phyloP scores from a whole-genome alignment of 2,329 filamentous ascomycete genomes.

The Laburnicola sp. region DNA sequence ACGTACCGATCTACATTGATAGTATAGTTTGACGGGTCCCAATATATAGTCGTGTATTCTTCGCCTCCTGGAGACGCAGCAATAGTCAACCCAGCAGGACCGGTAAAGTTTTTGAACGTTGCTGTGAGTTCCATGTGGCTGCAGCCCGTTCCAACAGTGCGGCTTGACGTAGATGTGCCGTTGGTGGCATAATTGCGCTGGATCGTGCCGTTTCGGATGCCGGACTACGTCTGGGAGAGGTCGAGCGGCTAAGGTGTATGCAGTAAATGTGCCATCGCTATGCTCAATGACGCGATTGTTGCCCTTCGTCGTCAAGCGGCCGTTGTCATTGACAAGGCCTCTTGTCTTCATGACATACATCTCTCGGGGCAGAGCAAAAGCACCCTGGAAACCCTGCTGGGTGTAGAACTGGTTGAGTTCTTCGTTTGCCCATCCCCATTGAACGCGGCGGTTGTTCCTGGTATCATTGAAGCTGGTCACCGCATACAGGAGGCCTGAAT shows the following conservation, averaged over 20 bases:
- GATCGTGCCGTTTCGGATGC: conserved; percentile 39
- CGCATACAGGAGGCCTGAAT: conserved; percentile 52
- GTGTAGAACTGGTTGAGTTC: conserved; percentile 48
- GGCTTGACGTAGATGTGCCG: conserved; percentile 23
- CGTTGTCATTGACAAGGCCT: conserved; percentile 43
- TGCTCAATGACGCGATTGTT: conserved; percentile 43
- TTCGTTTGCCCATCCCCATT: conserved; percentile 53
- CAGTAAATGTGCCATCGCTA: conserved; percentile 47
- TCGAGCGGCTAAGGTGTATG: conserved; percentile 50
- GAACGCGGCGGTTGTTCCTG: conserved; percentile 53
- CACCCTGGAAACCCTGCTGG: conserved; percentile 52
- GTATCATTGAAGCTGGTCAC: conserved; percentile 53
- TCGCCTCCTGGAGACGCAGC: conserved; percentile 48
- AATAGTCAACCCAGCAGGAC: conserved; percentile 48
- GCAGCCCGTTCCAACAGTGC: conserved; percentile 33
- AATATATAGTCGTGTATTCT: conserved; percentile 52
- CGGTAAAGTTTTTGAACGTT: conserved; percentile 44
- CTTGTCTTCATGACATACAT: conserved; percentile 52
- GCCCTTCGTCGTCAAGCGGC: conserved; percentile 38
- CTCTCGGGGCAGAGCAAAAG: conserved; percentile 50
- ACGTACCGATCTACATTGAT: conserved; percentile 49
- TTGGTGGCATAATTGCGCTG: conserved; percentile 26
- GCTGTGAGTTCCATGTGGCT: conserved; percentile 49
- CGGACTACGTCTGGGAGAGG: conserved; percentile 52
- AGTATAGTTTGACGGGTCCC: conserved; percentile 51